Base-by-base conservation (phyloP, 345 rosid genomes). In the Mangifera indica region DNA sequence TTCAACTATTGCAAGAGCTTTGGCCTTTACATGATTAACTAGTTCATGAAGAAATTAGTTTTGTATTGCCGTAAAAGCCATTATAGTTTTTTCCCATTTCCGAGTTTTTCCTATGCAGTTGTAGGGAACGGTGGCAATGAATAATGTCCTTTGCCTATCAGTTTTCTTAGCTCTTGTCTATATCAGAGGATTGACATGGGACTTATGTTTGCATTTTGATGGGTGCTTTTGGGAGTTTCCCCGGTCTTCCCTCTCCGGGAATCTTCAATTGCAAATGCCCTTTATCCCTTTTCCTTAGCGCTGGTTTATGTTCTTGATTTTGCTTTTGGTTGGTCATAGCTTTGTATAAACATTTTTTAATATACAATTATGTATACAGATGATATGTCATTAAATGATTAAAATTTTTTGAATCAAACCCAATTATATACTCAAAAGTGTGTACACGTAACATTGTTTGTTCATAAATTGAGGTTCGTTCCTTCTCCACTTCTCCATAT, bases 191-290 rank as follows among this genome's bases (percentile, higher is more conserved):
- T 76, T 94, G 72, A 87, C 92, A 26, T 95, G 98, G 99, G 92
- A 95, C 87, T 92, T 95, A 79, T 0, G 97, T 92, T 12, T 92
- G 98, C 82, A 5, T 92, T 0, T 84, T 95, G 79, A 95, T 90
- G 98, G 89, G 92, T 1, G 73, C 63, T 66, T 91, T 92, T 24
- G 96, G n/a, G 25, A 95, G 99, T 74, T 88, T 90, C n/a, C 87
- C 89, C 92, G 29, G 88, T 86, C 3, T 95, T 92, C 77, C 99
- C 99, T 14, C 89, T 91, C 4, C 92, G 99, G 99, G 89, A 97
- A 21, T 88, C 84, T 64, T 84, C 80, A 26, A 3, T 88, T 11
- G 97, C 97, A 18, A 92, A 76, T 78, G 10, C 69, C 58, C 93
- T 95, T 10, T 95, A 95, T 71, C 96, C 99, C 0, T n/a, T n/a